phyloP scores from a whole-genome alignment of 208 protist genomes.

The Trypanosoma cruzi region DNA sequence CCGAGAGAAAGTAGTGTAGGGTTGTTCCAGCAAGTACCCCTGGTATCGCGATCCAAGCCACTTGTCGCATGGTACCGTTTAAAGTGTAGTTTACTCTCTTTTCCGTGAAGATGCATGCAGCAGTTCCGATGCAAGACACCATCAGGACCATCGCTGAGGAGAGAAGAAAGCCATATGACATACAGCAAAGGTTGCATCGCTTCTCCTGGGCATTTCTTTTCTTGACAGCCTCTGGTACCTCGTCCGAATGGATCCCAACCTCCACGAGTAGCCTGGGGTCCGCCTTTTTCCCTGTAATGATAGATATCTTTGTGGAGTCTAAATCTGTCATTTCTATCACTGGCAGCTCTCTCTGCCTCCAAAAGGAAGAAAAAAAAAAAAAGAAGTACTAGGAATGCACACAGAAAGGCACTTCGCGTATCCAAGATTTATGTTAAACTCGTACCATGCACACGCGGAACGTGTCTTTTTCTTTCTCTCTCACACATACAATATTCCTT shows the following conservation, averaged over 20 bases:
- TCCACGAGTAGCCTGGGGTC: slow-evolving; percentile 53
- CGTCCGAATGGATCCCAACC: slow-evolving; percentile 43
- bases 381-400: neutral
- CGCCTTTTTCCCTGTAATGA: slow-evolving; percentile 76
- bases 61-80: slow-evolving; percentile 76
- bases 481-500: neutral
- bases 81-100: slow-evolving; percentile 80
- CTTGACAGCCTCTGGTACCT: slow-evolving; percentile 33
- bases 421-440: neutral
- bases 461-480: too few species aligned
- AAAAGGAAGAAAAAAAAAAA: slow-evolving; percentile 3
- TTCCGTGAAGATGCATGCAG: slow-evolving; percentile 58
- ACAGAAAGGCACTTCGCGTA: neutral
- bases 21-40: slow-evolving; percentile 68
- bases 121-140: slow-evolving; percentile 46
- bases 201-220: slow-evolving; percentile 33
- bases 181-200: slow-evolving; percentile 77
- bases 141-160: slow-evolving; percentile 48
- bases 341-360: neutral
- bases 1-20: slow-evolving; percentile 81
- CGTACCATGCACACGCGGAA: neutral
- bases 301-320: slow-evolving; percentile 76
- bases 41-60: slow-evolving; percentile 67
- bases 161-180: slow-evolving; percentile 67
- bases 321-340: slow-evolving; percentile 28